Conservation (phyloP, 2,329 filamentous ascomycete species). For the Fragosphaeria purpurea region DNA sequence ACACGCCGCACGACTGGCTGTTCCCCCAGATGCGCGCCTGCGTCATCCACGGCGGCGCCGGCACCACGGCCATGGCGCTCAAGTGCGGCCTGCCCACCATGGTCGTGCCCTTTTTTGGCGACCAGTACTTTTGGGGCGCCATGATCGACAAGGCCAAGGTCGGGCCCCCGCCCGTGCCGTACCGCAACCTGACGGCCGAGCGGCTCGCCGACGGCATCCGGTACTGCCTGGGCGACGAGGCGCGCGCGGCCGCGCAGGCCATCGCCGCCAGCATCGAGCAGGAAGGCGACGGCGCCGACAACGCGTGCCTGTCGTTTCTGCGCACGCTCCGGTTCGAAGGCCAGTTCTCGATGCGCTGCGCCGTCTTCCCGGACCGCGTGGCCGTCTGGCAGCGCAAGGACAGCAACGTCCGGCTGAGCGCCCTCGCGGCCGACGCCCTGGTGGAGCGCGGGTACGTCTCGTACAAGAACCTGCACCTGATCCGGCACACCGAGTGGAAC, state of each 20-base stretch:
- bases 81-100: constrained; percentile 64
- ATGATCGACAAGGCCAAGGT: constrained; percentile 56
- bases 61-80: constrained; percentile 64
- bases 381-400: constrained; percentile 58
- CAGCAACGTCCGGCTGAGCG: constrained; percentile 49
- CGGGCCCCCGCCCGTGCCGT: constrained; percentile 57
- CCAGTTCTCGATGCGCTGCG: constrained; percentile 51
- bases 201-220: constrained; percentile 61
- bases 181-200: constrained; percentile 55
- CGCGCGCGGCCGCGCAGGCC: constrained; percentile 43
- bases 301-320: constrained; percentile 60
- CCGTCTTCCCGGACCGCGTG: constrained; percentile 50
- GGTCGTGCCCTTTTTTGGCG: constrained; percentile 71
- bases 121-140: constrained; percentile 68
- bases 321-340: constrained; percentile 43
- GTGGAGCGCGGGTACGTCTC: constrained; percentile 50
- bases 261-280: constrained; percentile 51
- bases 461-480: constrained; percentile 53
- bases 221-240: constrained; percentile 54
- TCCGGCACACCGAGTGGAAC: constrained; percentile 64
- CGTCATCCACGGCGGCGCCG: constrained; percentile 69
- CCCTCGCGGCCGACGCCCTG: constrained; percentile 55
- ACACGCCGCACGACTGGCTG: constrained; percentile 68
- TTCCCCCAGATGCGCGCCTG: constrained; percentile 57
- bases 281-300: constrained; percentile 59